Base-by-base conservation (phyloP, 495 filamentous ascomycete genomes). In the Tuber aestivum region DNA sequence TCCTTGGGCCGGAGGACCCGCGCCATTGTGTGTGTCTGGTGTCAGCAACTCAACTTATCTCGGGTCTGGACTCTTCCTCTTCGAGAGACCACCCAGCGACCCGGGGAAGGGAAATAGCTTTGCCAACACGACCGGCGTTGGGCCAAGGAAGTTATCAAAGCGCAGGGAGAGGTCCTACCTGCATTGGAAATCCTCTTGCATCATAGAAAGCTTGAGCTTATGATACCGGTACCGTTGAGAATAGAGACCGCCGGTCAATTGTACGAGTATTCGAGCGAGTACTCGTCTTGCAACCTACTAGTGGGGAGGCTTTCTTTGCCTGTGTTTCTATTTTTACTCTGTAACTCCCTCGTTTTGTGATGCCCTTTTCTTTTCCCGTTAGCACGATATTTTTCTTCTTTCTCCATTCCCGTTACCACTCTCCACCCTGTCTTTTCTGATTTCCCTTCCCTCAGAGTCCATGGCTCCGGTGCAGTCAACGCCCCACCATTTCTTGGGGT, bases 81-180 rank as follows among this genome's bases (percentile, higher is more conserved):
- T 65, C 32, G 56, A 75, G 76, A 75, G 78, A 75, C 56, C 72
- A 23, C 78, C 70, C 56, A 79, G 44, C 69, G 32, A 72, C 50
- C 65, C 72, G 41, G 45, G 70, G 76, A 73, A 73, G 44, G 69
- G 38, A 75, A 73, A 79, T 79, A 78, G 72, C 76, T 75, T 79
- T 79, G 78, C 40, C 70, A 79, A 75, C 78, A 68, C 69, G 72
- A 75, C 77, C 38, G 40, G 44, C 72, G 72, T 56, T 70, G 41
- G 41, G 56, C 56, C 56, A 65, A 65, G 56, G n/a, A 65, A 32
- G 32, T 65, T 32, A 32, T 65, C 56, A 65, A 65, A n/a, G 56
- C 56, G 56, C 56, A 32, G n/a, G n/a, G n/a, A n/a, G n/a, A n/a
- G n/a, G n/a, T n/a, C n/a, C n/a, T n/a, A n/a, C n/a, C n/a, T n/a